Base-by-base conservation (phyloP, 164 flowering plant genomes). In the Pachysandra terminalis region DNA sequence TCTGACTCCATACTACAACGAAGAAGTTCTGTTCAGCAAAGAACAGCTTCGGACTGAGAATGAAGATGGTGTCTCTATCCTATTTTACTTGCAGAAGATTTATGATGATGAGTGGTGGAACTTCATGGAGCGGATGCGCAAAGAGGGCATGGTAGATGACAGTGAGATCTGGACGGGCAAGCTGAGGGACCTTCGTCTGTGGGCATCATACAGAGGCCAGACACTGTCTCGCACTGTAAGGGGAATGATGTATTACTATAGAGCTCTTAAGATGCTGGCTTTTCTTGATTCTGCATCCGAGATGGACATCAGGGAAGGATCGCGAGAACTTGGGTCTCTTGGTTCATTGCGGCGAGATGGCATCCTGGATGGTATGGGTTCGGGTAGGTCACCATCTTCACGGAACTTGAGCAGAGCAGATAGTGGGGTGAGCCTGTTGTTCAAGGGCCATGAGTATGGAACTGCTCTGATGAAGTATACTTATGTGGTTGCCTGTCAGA, bases 121-220 rank as follows among this genome's bases (percentile, higher is more conserved):
- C 69, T 96, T 92, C 66, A 19, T 93, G 72, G 96, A 96, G 76
- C 77, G 98, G 27, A 88, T 96, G 98, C 83, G 59, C 0, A 75
- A 90, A 72, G 87, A 85, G 19, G 96, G 99, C 19, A 66, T 92
- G 93, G 79, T 71, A 61, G 68, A 84, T 65, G 97, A 87, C 2
- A 65, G 76, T 19, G 97, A 95, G 8, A 75, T 92, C 2, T 91
- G 91, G 96, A 72, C 67, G 1, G 63, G 45, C 0, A 87, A 82
- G 79, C 32, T 81, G 45, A 81, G 85, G 77, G 96, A 92, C 49
- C 85, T 92, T 35, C 90, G 97, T 25, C 87, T 85, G 40, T 92
- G 99, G 99, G 99, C 95, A 22, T 93, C 99, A 2, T 81, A 90
- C 71, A 83, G 99, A 67, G 99, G 99, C 48, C 99, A 95, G 79